Conservation (phyloP, 2,329 filamentous ascomycete genomes). For the Fusarium floridanum region DNA sequence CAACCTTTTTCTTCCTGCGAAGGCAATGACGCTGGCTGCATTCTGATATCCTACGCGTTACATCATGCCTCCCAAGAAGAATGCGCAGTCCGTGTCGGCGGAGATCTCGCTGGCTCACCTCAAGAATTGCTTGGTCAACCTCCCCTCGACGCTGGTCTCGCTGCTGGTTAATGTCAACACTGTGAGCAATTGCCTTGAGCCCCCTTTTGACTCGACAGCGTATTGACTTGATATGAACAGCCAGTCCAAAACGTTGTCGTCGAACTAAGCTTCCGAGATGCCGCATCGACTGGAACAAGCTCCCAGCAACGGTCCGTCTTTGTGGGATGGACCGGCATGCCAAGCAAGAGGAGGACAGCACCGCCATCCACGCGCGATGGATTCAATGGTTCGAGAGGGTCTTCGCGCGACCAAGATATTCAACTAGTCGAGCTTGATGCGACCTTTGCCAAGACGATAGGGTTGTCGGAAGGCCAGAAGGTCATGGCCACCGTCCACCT, state of each 20-base stretch:
- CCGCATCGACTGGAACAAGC: conserved; percentile 62
- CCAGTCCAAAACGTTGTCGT: conserved; percentile 96
- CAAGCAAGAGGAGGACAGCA: conserved; percentile 85
- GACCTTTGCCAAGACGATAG: conserved; percentile 82
- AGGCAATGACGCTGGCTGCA: conserved; percentile 1
- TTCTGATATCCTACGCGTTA: conserved; percentile 17
- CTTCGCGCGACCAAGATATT: conserved; percentile 80
- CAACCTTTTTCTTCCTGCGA: conserved; percentile 6
- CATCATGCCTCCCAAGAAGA: conserved; percentile 64
- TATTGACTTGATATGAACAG: conserved; percentile 58
- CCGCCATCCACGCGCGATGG: conserved; percentile 82
- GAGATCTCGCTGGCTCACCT: conserved; percentile 89
- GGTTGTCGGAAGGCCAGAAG: conserved; percentile 85
- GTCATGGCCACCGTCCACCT: conserved; percentile 80
- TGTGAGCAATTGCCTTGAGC: conserved; percentile 63
- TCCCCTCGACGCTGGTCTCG: conserved; percentile 86
- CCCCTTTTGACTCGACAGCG: not conserved
- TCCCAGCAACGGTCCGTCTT: conserved; percentile 78
- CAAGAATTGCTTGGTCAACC: conserved; percentile 95
- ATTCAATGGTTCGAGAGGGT: conserved; percentile 69
- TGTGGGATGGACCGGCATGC: conserved; percentile 97
- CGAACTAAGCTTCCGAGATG: conserved; percentile 80
- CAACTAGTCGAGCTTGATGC: conserved; percentile 88
- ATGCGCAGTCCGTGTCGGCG: conserved; percentile 75
- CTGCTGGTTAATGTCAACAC: conserved; percentile 91